phyloP scores from a whole-genome alignment of 805 yeast genomes.

The Kluyveromyces aestuarii region DNA sequence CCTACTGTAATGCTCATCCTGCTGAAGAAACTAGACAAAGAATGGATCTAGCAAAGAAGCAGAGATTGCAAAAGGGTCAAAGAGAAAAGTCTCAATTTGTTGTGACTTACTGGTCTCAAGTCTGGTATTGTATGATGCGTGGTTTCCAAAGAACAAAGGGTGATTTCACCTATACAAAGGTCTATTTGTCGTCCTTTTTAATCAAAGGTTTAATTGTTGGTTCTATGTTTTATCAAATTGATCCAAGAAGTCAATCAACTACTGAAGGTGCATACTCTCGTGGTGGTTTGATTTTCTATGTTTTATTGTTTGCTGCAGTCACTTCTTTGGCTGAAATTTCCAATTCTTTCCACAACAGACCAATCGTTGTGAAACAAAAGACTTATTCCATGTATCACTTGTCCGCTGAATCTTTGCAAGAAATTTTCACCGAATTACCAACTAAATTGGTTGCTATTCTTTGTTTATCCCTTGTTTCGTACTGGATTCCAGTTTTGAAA shows the following conservation, averaged over 20 bases:
- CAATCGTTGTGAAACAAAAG: conserved; percentile 56
- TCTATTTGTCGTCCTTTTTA: conserved; percentile 42
- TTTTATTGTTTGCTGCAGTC: conserved; percentile 50
- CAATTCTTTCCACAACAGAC: conserved; percentile 48
- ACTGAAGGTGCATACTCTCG: conserved; percentile 52
- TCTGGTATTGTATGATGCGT: conserved; percentile 43
- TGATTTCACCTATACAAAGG: conserved; percentile 46
- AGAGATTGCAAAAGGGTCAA: conserved; percentile 35
- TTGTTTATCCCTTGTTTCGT: conserved; percentile 38
- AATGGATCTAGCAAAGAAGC: conserved; percentile 33
- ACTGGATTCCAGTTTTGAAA: conserved; percentile 46
- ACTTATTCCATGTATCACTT: conserved; percentile 55
- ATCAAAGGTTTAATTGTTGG: conserved; percentile 53
- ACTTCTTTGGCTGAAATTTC: conserved; percentile 56
- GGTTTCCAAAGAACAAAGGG: conserved; percentile 46
- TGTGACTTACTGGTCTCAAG: conserved; percentile 41
- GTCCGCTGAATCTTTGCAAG: conserved; percentile 54
- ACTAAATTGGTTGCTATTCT: conserved; percentile 42
- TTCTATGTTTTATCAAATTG: conserved; percentile 47
- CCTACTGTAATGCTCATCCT: conserved; percentile 33
- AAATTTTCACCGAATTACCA: conserved; percentile 49
- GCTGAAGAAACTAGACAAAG: conserved; percentile 32
- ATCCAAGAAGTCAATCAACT: conserved; percentile 28
- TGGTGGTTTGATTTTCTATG: conserved; percentile 55
- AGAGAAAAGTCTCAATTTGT: conserved; percentile 33